Conservation (phyloP, 177 flowering plant genomes). For the Vitis hybrid region DNA sequence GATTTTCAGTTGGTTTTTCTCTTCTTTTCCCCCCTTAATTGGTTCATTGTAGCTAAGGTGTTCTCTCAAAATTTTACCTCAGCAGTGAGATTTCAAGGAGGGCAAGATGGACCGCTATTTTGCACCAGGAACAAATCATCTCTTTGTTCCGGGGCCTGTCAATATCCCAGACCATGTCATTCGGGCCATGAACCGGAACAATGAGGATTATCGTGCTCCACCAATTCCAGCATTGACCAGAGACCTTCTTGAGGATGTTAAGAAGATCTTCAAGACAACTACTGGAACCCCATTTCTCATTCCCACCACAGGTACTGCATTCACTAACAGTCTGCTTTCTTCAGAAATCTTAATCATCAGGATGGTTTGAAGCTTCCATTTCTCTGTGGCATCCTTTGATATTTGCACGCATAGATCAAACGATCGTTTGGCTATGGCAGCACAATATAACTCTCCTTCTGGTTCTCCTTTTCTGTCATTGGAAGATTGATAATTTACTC, state of each 20-base stretch:
- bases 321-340: too few relatives aligned
- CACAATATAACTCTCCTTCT: not conserved
- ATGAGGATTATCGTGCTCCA: constrained; percentile 96
- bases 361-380: too few relatives aligned
- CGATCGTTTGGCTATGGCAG: not conserved
- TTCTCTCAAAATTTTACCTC: not conserved
- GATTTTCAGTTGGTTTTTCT: too few relatives aligned
- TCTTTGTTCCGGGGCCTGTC: constrained; percentile 97
- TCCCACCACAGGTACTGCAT: constrained; percentile 84
- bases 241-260: constrained; percentile 82
- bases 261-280: constrained; percentile 92
- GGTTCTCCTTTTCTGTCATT: too few relatives aligned
- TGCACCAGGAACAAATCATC: constrained; percentile 94
- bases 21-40: too few relatives aligned
- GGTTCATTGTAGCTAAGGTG: too few relatives aligned
- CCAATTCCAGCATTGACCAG: constrained; percentile 91
- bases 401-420: too few relatives aligned
- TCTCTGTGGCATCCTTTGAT: too few relatives aligned
- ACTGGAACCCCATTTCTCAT: constrained; percentile 82
- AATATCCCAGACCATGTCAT: constrained; percentile 90
- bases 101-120: constrained; percentile 74
- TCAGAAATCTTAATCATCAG: too few relatives aligned
- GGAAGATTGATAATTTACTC: not conserved
- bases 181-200: constrained; percentile 96
- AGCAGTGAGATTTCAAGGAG: constrained; percentile 12